These are phyloP conservation scores for Lumnitzera racemosa DNA, from an alignment of 345 rosid species.

Conservation along the genomic window DNA sequence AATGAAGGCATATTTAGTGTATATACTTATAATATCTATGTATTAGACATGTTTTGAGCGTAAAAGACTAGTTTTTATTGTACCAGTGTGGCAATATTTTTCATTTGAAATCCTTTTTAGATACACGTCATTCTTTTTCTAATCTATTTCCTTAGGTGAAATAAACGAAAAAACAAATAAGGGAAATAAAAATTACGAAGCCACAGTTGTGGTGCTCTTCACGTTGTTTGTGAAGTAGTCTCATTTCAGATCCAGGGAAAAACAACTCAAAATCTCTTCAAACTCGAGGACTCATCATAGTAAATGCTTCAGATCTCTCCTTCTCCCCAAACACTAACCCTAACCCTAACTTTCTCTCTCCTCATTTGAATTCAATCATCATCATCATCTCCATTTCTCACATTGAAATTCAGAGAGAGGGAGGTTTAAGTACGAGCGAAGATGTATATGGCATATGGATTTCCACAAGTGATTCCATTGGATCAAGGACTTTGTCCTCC, in stretches of 20 bases:
- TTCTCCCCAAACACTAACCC: not conserved
- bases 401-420: too few species aligned
- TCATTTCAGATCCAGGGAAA: conserved; percentile 2
- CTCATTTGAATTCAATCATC: too few species aligned
- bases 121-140: too few species aligned
- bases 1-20: too few species aligned
- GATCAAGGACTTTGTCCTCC: conserved; percentile 57
- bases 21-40: too few species aligned
- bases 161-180: too few species aligned
- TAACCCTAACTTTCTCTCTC: not conserved
- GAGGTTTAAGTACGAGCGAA: conserved; percentile 5
- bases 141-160: too few species aligned
- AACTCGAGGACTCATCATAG: not conserved
- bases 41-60: too few species aligned
- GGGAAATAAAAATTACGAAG: not conserved
- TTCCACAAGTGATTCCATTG: conserved; percentile 95
- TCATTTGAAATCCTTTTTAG: too few species aligned
- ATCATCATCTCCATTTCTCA: too few species aligned
- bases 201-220: not conserved
- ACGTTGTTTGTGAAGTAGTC: not conserved
- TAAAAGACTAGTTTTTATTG: too few species aligned
- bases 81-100: too few species aligned
- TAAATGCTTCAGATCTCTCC: conserved; percentile 13
- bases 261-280: not conserved
- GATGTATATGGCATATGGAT: conserved; percentile 98